These are phyloP conservation scores for Vicia sativa DNA, from an alignment of 306 rosid species.

Conservation along the genomic window DNA sequence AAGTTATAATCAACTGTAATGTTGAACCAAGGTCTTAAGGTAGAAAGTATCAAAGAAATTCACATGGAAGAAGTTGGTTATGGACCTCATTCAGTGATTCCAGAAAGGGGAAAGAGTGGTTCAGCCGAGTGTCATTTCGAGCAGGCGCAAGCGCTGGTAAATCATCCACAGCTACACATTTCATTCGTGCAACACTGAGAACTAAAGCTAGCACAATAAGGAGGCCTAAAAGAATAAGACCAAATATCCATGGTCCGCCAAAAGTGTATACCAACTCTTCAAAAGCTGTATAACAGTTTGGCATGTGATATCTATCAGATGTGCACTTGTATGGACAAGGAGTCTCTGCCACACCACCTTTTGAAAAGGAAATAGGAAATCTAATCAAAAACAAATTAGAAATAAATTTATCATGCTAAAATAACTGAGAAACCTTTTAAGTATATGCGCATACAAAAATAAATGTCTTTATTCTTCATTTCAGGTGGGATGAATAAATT, in stretches of 20 bases:
- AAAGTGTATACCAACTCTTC: conserved; percentile 96
- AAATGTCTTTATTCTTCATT: conserved; percentile 28
- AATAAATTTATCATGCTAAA: conserved; percentile 29
- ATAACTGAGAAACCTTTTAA: conserved; percentile 6
- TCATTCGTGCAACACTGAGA: conserved; percentile 92
- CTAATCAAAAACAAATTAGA: conserved; percentile 33
- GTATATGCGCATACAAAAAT: conserved; percentile 14
- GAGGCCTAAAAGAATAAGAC: conserved; percentile 70
- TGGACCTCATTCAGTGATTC: conserved; percentile 94
- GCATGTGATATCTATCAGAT: conserved; percentile 97
- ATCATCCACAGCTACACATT: conserved; percentile 77
- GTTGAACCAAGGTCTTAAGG: conserved; percentile 28
- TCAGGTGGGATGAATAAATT: conserved; percentile 30
- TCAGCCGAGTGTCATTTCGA: conserved; percentile 71
- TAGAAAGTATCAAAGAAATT: conserved; percentile 26
- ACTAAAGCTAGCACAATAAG: conserved; percentile 81
- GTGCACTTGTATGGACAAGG: conserved; percentile 92
- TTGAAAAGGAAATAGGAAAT: conserved; percentile 33
- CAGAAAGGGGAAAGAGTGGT: conserved; percentile 91
- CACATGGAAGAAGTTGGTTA: conserved; percentile 37
- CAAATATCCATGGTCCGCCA: conserved; percentile 96
- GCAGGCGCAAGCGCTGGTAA: conserved; percentile 61
- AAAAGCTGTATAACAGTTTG: conserved; percentile 86
- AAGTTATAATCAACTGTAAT: conserved; percentile 21
- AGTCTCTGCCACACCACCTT: conserved; percentile 86